These are phyloP conservation scores for Eimeria praecox DNA, from an alignment of 169 alveolate species.

Conservation along the genomic window DNA sequence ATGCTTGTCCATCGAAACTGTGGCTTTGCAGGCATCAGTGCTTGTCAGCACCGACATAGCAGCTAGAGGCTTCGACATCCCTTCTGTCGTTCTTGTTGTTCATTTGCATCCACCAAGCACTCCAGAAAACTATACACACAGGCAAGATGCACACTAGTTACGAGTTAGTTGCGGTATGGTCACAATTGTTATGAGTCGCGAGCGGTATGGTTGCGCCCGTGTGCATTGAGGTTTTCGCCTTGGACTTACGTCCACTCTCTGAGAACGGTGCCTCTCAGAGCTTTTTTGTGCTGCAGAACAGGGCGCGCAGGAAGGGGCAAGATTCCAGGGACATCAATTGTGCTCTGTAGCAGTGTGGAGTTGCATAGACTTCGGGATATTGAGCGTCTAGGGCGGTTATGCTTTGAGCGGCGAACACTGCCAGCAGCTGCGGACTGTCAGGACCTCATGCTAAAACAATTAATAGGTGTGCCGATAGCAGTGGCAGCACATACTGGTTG, in stretches of 20 bases:
- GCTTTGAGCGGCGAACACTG: constrained; percentile 64
- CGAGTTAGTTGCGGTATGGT: background rate
- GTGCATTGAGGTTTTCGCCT: background rate
- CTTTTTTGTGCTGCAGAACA: constrained; percentile 47
- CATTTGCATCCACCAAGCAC: constrained; percentile 87
- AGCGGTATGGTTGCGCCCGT: too few relatives aligned
- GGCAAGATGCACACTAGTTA: constrained; percentile 22
- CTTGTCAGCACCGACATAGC: constrained; percentile 99
- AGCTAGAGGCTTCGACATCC: constrained; percentile 99
- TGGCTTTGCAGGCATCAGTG: constrained; percentile 82
- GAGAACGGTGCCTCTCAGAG: background rate
- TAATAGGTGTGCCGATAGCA: constrained; percentile 31
- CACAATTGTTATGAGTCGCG: too few relatives aligned
- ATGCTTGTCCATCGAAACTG: background rate
- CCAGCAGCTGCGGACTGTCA: constrained; percentile 70
- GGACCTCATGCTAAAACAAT: constrained; percentile 50
- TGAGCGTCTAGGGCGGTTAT: constrained; percentile 13
- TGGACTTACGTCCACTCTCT: background rate
- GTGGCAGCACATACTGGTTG: background rate
- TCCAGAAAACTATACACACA: constrained; percentile 59
- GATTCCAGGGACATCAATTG: constrained; percentile 49
- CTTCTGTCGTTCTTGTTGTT: constrained; percentile 92
- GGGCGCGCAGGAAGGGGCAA: constrained; percentile 75
- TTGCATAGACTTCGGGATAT: constrained; percentile 43
- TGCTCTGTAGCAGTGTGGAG: constrained; percentile 59